Evolutionary conservation across 306 rosid genomes (phyloP).

Genomic region (Argentina anserina): DNA sequence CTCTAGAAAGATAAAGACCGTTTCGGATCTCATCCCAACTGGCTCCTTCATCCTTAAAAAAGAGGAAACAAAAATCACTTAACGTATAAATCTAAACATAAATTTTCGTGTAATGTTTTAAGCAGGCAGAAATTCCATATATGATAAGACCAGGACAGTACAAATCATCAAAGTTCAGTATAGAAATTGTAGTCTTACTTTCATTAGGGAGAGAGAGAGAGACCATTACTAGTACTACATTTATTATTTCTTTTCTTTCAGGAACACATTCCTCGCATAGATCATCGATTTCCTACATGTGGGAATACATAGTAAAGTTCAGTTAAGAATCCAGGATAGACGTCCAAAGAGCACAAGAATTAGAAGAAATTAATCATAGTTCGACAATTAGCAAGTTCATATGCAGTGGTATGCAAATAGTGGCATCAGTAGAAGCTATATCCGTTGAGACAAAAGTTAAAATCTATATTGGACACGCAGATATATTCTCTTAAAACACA

Average conservation of each 20-base stretch:
- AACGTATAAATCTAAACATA: neutral
- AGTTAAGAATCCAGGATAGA: neutral
- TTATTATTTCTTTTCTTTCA: too few species aligned
- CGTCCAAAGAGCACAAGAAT: neutral
- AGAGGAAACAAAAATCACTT: slow-evolving; percentile 10
- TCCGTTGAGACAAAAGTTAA: neutral
- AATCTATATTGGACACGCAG: neutral
- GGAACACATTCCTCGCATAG: slow-evolving; percentile 93
- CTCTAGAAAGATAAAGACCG: slow-evolving; percentile 92
- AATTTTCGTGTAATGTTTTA: neutral
- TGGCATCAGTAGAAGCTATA: neutral
- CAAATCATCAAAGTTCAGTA: too few species aligned
- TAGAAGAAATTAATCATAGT: neutral
- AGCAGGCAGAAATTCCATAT: neutral
- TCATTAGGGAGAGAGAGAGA: too few species aligned
- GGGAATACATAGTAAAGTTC: slow-evolving; percentile 1
- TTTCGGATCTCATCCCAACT: slow-evolving; percentile 98
- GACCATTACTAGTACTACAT: too few species aligned
- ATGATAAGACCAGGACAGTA: slow-evolving; percentile 1
- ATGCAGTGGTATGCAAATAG: neutral
- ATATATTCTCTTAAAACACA: neutral
- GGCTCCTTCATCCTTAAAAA: slow-evolving; percentile 88
- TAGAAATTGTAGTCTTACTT: too few species aligned
- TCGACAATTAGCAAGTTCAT: neutral
- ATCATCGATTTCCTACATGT: slow-evolving; percentile 83